These are phyloP conservation scores for Amanita jacksonii DNA, from an alignment of 768 basidiomycete species.

Conservation along the genomic window DNA sequence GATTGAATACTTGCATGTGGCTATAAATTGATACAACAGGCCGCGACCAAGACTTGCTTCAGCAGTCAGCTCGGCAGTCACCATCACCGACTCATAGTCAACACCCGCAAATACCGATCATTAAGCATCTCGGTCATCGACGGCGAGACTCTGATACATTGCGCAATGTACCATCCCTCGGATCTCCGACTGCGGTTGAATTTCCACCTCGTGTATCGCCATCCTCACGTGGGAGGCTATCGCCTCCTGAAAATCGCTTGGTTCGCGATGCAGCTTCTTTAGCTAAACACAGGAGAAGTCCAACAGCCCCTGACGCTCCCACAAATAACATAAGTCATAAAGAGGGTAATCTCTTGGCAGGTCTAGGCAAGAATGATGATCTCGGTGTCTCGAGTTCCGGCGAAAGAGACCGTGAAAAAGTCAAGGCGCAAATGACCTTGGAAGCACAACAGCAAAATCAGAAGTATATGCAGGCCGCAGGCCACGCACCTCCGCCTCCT, in stretches of 20 bases:
- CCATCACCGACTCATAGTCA: slow-evolving; percentile 35
- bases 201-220: slow-evolving; percentile 16
- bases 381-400: slow-evolving; percentile 19
- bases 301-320: slow-evolving; percentile 54
- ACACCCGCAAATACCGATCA: slow-evolving; percentile 5
- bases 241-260: slow-evolving; percentile 15
- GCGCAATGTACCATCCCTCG: slow-evolving; percentile 31
- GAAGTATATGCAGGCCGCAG: slow-evolving; percentile 20
- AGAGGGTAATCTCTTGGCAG: not conserved
- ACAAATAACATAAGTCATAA: slow-evolving; percentile 26
- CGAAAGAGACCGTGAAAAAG: slow-evolving; percentile 27
- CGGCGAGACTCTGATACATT: slow-evolving; percentile 74
- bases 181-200: slow-evolving; percentile 52
- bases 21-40: slow-evolving; percentile 11
- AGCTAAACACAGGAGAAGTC: slow-evolving; percentile 53
- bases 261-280: slow-evolving; percentile 23
- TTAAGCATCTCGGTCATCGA: slow-evolving; percentile 35
- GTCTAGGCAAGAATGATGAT: slow-evolving; percentile 14
- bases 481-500: slow-evolving; percentile 28
- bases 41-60: slow-evolving; percentile 17
- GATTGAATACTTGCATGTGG: slow-evolving; percentile 10
- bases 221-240: slow-evolving; percentile 13
- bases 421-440: slow-evolving; percentile 21
- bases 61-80: slow-evolving; percentile 34
- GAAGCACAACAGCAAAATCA: slow-evolving; percentile 21